These are phyloP conservation scores for Psilocybe mexicana DNA, from an alignment of 1,284 basidiomycete species.

Conservation along the genomic window DNA sequence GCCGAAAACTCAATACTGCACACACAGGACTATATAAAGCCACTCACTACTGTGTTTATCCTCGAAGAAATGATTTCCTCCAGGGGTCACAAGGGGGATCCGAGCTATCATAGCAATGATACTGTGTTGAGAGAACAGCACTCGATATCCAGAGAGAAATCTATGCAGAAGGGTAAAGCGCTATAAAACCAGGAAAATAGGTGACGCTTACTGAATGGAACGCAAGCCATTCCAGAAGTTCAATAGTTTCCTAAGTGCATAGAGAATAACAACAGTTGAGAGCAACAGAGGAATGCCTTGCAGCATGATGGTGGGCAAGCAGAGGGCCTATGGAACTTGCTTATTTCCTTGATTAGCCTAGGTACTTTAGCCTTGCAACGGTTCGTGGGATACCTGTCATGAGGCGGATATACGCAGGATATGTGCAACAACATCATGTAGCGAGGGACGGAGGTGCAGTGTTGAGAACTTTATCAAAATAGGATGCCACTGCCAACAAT, in stretches of 20 bases:
- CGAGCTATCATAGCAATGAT: constrained; percentile 29
- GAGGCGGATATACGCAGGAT: no score
- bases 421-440: no score
- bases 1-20: neutral
- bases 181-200: neutral
- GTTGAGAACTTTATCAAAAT: no score
- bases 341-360: neutral
- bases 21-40: neutral
- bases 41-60: constrained; percentile 32
- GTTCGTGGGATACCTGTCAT: no score
- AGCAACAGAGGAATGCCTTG: constrained; percentile 10
- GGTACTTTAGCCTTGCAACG: no score
- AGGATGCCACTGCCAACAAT: no score
- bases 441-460: no score
- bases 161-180: constrained; percentile 16
- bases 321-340: neutral
- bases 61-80: constrained; percentile 30
- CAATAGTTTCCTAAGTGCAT: constrained; percentile 18
- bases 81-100: constrained; percentile 28
- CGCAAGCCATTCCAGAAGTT: constrained; percentile 22
- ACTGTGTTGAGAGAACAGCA: constrained; percentile 25
- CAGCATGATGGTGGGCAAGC: neutral
- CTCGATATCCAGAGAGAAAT: constrained; percentile 34
- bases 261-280: constrained; percentile 12
- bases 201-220: constrained; percentile 27